Percentiles rank a stretch among this genome's conserved stretches.
These are phyloP conservation scores for Bruguiera hainesii DNA, from an alignment of 441 rosid genomes.

Conservation along the genomic window DNA sequence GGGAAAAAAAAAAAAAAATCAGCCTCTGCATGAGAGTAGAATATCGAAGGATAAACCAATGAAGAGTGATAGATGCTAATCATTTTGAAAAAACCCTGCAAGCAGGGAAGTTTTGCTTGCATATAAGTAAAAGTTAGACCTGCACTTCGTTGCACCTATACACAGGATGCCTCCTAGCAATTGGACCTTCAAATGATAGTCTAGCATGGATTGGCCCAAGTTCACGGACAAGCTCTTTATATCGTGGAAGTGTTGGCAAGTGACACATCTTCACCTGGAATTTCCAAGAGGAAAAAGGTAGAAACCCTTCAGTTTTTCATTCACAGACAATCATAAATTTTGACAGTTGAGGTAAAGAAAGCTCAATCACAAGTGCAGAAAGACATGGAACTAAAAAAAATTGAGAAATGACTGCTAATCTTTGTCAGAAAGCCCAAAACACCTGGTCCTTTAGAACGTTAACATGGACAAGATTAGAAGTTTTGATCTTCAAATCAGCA, in stretches of 20 bases:
- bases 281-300: conserved; percentile 5
- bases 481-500: conserved; percentile 67
- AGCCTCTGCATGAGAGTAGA: conserved; percentile 7
- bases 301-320: not conserved
- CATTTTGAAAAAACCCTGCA: not conserved
- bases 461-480: conserved; percentile 71
- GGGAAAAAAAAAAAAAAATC: not conserved
- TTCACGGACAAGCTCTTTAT: conserved; percentile 67
- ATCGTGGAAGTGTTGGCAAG: conserved; percentile 76
- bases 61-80: not conserved
- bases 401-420: too few relatives aligned
- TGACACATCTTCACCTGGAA: conserved; percentile 51
- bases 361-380: too few relatives aligned
- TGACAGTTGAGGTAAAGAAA: too few relatives aligned
- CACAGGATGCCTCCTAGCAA: conserved; percentile 71
- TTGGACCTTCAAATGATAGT: conserved; percentile 51
- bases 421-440: conserved; percentile 5
- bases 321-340: not conserved
- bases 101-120: conserved; percentile 2
- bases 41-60: not conserved
- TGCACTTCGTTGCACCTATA: conserved; percentile 81
- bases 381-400: too few relatives aligned
- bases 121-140: conserved; percentile 39
- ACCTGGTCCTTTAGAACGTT: conserved; percentile 83
- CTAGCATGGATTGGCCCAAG: conserved; percentile 71